Evolutionary conservation across 306 rosid genomes (phyloP).

Genomic region (Dalbergia cultrata): DNA sequence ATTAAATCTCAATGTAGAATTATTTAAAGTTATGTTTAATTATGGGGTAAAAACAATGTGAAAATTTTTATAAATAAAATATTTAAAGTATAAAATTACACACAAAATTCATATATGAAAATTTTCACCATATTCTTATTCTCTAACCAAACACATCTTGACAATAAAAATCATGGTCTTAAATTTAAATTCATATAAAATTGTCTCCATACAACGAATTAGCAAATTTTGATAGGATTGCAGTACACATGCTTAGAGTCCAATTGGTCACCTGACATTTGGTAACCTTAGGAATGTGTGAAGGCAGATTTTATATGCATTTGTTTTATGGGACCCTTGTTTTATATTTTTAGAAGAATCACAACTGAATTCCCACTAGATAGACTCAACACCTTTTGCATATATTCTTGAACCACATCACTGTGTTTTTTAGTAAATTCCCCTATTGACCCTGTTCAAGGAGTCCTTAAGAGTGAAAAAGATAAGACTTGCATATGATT

Average conservation of each 20-base stretch:
- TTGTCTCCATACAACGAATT: too few relatives aligned
- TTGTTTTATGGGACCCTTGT: too few relatives aligned
- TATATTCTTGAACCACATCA: background rate
- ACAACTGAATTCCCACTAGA: background rate
- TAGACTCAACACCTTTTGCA: background rate
- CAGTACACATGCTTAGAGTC: background rate
- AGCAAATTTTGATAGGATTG: background rate
- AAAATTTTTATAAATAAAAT: too few relatives aligned
- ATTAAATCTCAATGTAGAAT: too few relatives aligned
- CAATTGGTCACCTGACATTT: conserved; percentile 4
- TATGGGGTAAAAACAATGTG: too few relatives aligned
- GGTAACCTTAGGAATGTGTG: background rate
- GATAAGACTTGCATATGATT: background rate
- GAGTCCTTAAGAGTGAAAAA: background rate
- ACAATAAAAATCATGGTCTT: too few relatives aligned
- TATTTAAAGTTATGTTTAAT: too few relatives aligned
- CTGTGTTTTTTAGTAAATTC: background rate
- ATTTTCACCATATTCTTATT: too few relatives aligned
- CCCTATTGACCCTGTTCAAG: background rate
- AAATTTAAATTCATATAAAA: too few relatives aligned
- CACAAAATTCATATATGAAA: too few relatives aligned
- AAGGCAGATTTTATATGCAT: background rate
- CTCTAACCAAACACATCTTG: too few relatives aligned
- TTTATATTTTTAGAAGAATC: background rate
- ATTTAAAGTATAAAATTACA: too few relatives aligned